phyloP scores from a whole-genome alignment of 345 rosid genomes.

The Moringa oleifera region DNA sequence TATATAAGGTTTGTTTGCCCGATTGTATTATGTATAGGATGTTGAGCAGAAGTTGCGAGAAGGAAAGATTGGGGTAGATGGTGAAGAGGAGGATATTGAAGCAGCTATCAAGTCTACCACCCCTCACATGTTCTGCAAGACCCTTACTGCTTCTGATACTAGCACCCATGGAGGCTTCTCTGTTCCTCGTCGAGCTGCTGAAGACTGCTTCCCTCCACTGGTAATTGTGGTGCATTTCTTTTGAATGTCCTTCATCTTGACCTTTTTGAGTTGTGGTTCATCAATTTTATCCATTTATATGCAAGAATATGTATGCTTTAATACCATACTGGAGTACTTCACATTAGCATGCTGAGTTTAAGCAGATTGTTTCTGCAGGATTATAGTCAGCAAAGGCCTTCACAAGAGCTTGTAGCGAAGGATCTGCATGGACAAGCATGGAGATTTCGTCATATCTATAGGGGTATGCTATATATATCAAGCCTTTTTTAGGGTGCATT shows the following conservation, averaged over 20 bases:
- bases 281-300: not conserved
- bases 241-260: not conserved
- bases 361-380: slow-evolving; percentile 43
- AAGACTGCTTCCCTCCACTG: slow-evolving; percentile 99
- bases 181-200: slow-evolving; percentile 98
- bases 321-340: not conserved
- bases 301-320: not conserved
- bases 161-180: slow-evolving; percentile 99
- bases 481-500: not conserved
- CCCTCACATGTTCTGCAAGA: slow-evolving; percentile 98
- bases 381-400: slow-evolving; percentile 90
- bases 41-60: slow-evolving; percentile 52
- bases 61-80: slow-evolving; percentile 41
- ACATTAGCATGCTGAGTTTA: slow-evolving; percentile 4
- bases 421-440: slow-evolving; percentile 96
- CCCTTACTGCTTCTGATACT: slow-evolving; percentile 97
- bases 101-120: slow-evolving; percentile 53
- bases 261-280: not conserved
- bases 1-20: not conserved
- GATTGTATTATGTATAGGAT: slow-evolving; percentile 27
- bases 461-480: slow-evolving; percentile 42
- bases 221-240: slow-evolving; percentile 29
- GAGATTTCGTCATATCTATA: slow-evolving; percentile 92
- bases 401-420: slow-evolving; percentile 95
- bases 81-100: slow-evolving; percentile 68